Percentiles rank a stretch among this genome's conserved stretches.
Evolutionary conservation across 192 early-diverging fungal species (phyloP).

Genomic region (Backusella australiensis): DNA sequence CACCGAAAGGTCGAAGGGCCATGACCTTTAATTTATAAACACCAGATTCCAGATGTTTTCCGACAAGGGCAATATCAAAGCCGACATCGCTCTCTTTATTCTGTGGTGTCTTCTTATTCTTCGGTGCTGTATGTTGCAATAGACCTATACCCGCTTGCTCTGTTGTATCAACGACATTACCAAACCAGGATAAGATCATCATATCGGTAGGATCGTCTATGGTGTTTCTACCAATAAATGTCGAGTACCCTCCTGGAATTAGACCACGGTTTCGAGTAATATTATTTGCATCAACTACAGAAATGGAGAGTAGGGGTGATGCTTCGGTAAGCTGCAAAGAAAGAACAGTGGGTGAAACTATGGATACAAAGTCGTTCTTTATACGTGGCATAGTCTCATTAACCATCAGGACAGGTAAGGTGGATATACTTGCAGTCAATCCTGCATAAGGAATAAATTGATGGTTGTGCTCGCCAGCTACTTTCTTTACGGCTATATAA

Average conservation of each 20-base stretch:
- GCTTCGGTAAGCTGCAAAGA: slow-evolving; percentile 15
- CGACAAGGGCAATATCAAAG: not conserved
- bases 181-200: slow-evolving; percentile 20
- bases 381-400: slow-evolving; percentile 27
- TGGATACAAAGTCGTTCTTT: not conserved
- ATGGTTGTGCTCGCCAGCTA: not conserved
- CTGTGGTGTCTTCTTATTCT: not conserved
- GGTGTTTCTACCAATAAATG: slow-evolving; percentile 23
- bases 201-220: slow-evolving; percentile 15
- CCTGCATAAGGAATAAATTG: slow-evolving; percentile 32
- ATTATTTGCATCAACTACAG: slow-evolving; percentile 16
- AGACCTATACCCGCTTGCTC: slow-evolving; percentile 13
- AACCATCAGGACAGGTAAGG: slow-evolving; percentile 20
- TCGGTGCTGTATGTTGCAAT: not conserved
- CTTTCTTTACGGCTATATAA: slow-evolving; percentile 34
- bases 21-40: slow-evolving; percentile 35
- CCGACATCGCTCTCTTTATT: not conserved
- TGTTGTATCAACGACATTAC: slow-evolving; percentile 4
- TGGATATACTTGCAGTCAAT: slow-evolving; percentile 8
- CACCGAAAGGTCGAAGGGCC: slow-evolving; percentile 40
- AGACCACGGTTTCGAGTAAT: not conserved
- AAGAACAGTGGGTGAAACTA: not conserved
- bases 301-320: slow-evolving; percentile 12
- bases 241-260: slow-evolving; percentile 20
- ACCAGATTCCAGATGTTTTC: slow-evolving; percentile 11